Base-by-base conservation (phyloP, 2,329 filamentous ascomycete genomes). In the Chaetoscypha palmicola region DNA sequence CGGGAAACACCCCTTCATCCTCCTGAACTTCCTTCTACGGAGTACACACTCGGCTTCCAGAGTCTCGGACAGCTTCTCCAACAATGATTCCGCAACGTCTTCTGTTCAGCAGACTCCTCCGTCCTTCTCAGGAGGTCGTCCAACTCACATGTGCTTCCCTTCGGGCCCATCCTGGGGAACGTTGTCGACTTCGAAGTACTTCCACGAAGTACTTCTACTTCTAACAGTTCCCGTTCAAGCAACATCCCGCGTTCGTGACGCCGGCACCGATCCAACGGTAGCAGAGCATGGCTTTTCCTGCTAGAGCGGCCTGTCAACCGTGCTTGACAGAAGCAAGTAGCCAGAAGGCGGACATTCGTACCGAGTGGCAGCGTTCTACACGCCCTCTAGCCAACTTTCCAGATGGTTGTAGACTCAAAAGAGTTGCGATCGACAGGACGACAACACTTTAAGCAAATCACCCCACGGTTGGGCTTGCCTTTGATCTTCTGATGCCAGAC, bases 261-360 rank as follows among this genome's bases (percentile, higher is more conserved):
- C 41, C 53, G 49, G 53, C 49, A 52, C 45, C 47, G 47, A 48
- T 49, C 41, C 48, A 53, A 52, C 48, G 48, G 44, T 47, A 38
- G 39, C 39, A 47, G 41, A 44, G 33, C 43, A 43, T 43, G 39
- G 47, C 38, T 38, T 48, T n/a, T 38, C 23, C 26, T 45, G 39
- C 38, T n/a, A 20, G 22, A 38, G 48, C 53, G 50, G 50, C 38
- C 51, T 50, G 51, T 49, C 24, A 34, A 48, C 48, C 50, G 49
- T 53, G 45, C 46, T 47, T 54, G 52, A 53, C 50, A 54, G 41
- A 39, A 39, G 41, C 39, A 34, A 35, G 36, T 33, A 30, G 28
- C 37, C 24, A 38, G n/a, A 43, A 39, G 46, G 36, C 47, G 48
- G 49, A 40, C 46, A 46, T 39, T 48, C 43, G 46, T 43, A 48